phyloP scores from a whole-genome alignment of 2,329 filamentous ascomycete genomes.

The Colletotrichum cuscutae region DNA sequence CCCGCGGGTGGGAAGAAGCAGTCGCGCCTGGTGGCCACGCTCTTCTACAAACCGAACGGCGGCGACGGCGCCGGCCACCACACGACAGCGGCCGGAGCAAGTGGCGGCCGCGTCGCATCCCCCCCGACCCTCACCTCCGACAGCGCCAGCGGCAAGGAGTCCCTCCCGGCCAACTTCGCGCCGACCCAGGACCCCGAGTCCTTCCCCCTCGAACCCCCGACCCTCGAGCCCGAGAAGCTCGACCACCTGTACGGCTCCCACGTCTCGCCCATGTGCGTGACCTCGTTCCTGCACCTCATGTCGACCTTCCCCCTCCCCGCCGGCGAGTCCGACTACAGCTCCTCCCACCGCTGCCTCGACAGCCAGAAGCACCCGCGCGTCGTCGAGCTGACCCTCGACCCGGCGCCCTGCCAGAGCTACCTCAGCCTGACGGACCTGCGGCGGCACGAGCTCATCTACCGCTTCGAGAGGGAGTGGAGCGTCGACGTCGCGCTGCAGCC shows the following conservation, averaged over 20 bases:
- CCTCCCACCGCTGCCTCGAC: slow-evolving; percentile 74
- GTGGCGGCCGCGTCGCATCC: slow-evolving; percentile 44
- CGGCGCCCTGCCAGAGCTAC: slow-evolving; percentile 70
- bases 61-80: slow-evolving; percentile 34
- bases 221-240: slow-evolving; percentile 66
- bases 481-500: slow-evolving; percentile 83
- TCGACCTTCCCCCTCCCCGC: slow-evolving; percentile 67
- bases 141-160: slow-evolving; percentile 49
- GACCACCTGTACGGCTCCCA: slow-evolving; percentile 75
- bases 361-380: slow-evolving; percentile 68
- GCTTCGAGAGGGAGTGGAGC: slow-evolving; percentile 90
- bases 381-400: slow-evolving; percentile 73
- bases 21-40: slow-evolving; percentile 68
- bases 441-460: slow-evolving; percentile 83
- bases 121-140: slow-evolving; percentile 45
- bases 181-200: slow-evolving; percentile 67
- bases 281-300: slow-evolving; percentile 74
- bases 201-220: slow-evolving; percentile 69
- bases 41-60: slow-evolving; percentile 68
- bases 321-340: slow-evolving; percentile 63
- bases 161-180: slow-evolving; percentile 65
- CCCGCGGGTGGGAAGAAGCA: slow-evolving; percentile 58
- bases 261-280: slow-evolving; percentile 72
- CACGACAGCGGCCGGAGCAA: background rate
- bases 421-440: slow-evolving; percentile 75